These are phyloP conservation scores for Tremellales sp. DNA, from an alignment of 1,284 basidiomycete species.

Conservation along the genomic window DNA sequence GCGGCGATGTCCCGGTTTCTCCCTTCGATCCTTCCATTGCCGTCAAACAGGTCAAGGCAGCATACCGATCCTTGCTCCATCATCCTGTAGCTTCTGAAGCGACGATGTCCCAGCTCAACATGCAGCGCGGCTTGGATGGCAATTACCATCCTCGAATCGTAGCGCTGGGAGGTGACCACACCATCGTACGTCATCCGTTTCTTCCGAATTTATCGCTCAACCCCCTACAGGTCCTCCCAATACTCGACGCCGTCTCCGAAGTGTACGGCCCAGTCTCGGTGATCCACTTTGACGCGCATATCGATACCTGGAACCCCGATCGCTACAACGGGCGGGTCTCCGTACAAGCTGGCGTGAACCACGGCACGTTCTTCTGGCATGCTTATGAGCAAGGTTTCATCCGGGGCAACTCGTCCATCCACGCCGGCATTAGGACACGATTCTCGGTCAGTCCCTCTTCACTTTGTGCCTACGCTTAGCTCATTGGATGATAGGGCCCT, in stretches of 20 bases:
- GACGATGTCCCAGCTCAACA: conserved; percentile 20
- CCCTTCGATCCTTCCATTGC: conserved; percentile 50
- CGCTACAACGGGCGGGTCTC: conserved; percentile 34
- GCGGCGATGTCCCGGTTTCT: conserved; percentile 47
- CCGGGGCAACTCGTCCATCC: conserved; percentile 59
- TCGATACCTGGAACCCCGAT: conserved; percentile 50
- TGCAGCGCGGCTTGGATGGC: conserved; percentile 37
- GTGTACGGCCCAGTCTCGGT: conserved; percentile 28
- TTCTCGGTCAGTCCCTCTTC: conserved; percentile 24
- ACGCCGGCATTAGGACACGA: conserved; percentile 44
- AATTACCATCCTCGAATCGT: conserved; percentile 48
- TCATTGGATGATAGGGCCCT: conserved; percentile 19
- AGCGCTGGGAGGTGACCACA: conserved; percentile 51
- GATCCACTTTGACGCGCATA: conserved; percentile 50
- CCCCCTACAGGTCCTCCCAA: conserved; percentile 47
- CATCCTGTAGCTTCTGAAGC: conserved; percentile 24
- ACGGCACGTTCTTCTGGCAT: conserved; percentile 49
- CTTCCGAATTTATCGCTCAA: not conserved
- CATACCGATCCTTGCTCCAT: conserved; percentile 32
- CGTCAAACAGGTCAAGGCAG: conserved; percentile 48
- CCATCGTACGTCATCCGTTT: conserved; percentile 26
- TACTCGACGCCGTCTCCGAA: conserved; percentile 45
- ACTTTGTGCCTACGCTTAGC: not conserved
- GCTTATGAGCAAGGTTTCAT: conserved; percentile 49
- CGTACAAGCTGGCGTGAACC: conserved; percentile 26